Evolutionary conservation across 306 rosid species (phyloP).

Genomic region (Castanea crenata): DNA sequence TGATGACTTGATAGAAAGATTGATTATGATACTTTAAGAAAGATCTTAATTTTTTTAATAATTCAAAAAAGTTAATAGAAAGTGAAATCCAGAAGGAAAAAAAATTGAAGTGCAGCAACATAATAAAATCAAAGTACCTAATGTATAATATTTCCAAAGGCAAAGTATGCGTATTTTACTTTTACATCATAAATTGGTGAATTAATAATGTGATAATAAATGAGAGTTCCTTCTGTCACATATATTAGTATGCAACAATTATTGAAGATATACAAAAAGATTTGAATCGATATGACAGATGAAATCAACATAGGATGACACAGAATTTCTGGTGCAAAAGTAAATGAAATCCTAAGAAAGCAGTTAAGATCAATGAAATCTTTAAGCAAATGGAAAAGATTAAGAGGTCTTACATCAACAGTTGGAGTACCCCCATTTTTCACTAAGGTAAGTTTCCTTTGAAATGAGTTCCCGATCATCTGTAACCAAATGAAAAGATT

Average conservation of each 20-base stretch:
- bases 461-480: slow-evolving; percentile 98
- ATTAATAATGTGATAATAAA: background rate
- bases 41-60: no score
- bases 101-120: background rate
- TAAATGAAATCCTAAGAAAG: background rate
- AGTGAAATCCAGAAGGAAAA: no score
- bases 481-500: slow-evolving; percentile 32
- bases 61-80: no score
- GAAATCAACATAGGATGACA: background rate
- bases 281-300: slow-evolving; percentile 12
- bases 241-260: background rate
- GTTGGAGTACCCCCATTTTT: slow-evolving; percentile 68
- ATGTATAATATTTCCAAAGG: background rate
- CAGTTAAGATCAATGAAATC: background rate
- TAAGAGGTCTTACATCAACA: slow-evolving; percentile 57
- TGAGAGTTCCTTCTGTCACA: background rate
- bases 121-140: background rate
- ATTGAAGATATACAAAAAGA: background rate
- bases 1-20: background rate
- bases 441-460: slow-evolving; percentile 77
- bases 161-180: background rate
- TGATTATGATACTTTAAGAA: background rate
- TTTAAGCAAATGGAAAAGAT: slow-evolving; percentile 17
- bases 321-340: background rate
- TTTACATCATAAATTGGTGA: background rate